Base-by-base conservation (phyloP, 768 basidiomycete species). In the Dioszegia crocea region DNA sequence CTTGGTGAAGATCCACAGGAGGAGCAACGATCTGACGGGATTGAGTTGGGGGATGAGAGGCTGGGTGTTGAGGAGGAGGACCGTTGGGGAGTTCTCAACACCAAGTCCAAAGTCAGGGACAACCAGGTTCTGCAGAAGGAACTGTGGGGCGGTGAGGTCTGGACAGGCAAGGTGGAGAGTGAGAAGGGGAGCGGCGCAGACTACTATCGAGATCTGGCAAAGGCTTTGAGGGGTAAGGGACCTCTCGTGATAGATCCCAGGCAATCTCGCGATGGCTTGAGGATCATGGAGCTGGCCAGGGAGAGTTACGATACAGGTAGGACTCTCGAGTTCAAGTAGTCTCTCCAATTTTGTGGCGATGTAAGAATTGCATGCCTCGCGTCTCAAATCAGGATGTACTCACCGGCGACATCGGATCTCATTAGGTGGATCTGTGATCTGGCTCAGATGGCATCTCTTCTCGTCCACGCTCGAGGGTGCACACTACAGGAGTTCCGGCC, bases 271-370 rank as follows among this genome's bases (percentile, higher is more conserved):
- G 59, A 56, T 46, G 62, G 62, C 38, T 21, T 64, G 17, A 27
- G 55, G 38, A 60, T 64, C 33, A 54, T 64, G 29, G 62, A 64
- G 49, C 45, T 64, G 23, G 62, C 53, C 9, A 60, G 62, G 55
- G 43, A 60, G 59, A 64, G 62, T 47, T 54, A 54, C 10, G 59
- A 60, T 5, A 31, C 19, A 16, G 62, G 59, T 5, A 33, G 49
- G 33, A 60, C 62, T 6, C 47, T 63, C 9, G 36, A 36, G 19
- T 61, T 56, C 31, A 29, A 44, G n/a, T 56, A 33, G 31, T 33
- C 6, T 33, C 33, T 33, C 6, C 33, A 14, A 33, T 33, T 6
- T 6, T 33, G 33, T 33, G 14, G 8, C 14, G 33, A 33, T 33
- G 33, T 14, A 33, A 6, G 33, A 6, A 33, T 33, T 14, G 14